Base-by-base conservation (phyloP, 345 rosid species). In the Carallia brachiata region DNA sequence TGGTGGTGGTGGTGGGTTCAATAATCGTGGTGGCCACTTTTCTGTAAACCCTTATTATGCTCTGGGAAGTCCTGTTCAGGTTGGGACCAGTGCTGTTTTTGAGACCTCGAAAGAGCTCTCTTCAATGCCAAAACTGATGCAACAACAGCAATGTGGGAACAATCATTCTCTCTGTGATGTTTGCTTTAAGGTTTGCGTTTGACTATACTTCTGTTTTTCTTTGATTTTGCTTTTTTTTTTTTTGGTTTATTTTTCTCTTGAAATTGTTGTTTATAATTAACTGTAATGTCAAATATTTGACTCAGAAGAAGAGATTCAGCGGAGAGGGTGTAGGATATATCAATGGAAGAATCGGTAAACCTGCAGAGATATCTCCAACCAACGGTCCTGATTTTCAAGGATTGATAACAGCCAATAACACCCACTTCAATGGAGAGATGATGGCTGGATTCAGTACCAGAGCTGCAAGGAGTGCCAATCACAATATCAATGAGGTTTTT, bases 61-160 rank as follows among this genome's bases (percentile, higher is more conserved):
- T 72, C 73, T 70, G 52, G 73, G 77, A 52, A 65, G 30, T 73
- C 66, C 69, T 52, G 76, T 39, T 62, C 27, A 58, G 59, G 56
- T 48, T 18, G 65, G 56, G 62, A 62, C 34, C 56, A 65, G 67
- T 18, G 52, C 19, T n/a, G 3, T 47, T 23, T 63, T 48, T 56
- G 78, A 64, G 73, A 65, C 66, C 76, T 80, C 88, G 30, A 78
- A 78, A 30, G 94, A 89, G 92, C 97, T 88, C 93, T 81, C 98
- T 93, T 90, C 96, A 88, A 86, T 84, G 66, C 92, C 93, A 87
- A 93, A 86, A 74, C 48, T 39, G 40, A 75, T 59, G 31, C 4
- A 27, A 56, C 75, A 60, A 80, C 86, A 75, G 80, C 84, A 75
- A 13, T 28, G 40, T 28, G 27, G 52, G 55, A 77, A 63, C 66